Conservation (phyloP, 805 yeast species). For the Wickerhamiella musiphila region DNA sequence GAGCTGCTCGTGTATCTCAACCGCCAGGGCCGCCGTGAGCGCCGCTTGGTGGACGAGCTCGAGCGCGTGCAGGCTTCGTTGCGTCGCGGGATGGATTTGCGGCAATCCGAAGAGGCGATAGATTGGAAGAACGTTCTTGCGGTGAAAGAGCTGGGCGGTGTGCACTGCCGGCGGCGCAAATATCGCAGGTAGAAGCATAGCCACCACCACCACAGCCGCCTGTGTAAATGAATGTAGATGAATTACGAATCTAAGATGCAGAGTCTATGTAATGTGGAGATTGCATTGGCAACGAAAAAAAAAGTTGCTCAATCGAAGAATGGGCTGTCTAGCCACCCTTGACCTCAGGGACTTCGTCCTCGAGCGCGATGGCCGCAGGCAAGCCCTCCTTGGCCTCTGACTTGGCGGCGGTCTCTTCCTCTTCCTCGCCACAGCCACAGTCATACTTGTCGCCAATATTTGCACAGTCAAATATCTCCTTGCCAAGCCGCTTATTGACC, state of each 20-base stretch:
- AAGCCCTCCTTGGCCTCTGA: slow-evolving; percentile 15
- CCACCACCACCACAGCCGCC: too few species aligned
- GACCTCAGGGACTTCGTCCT: neutral
- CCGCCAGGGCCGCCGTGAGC: slow-evolving; percentile 12
- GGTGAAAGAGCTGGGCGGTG: slow-evolving; percentile 2
- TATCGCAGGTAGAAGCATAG: too few species aligned
- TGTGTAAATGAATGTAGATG: too few species aligned
- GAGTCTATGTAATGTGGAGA: too few species aligned
- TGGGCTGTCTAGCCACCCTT: neutral
- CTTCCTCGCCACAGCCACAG: slow-evolving; percentile 85
- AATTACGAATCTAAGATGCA: too few species aligned
- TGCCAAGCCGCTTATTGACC: slow-evolving; percentile 57
- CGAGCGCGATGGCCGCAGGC: too few species aligned
- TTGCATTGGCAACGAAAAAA: too few species aligned
- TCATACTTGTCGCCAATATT: slow-evolving; percentile 78
- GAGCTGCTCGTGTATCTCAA: slow-evolving; percentile 3
- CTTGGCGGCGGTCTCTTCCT: slow-evolving; percentile 29
- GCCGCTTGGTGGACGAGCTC: slow-evolving; percentile 4
- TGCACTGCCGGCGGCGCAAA: slow-evolving; percentile 4
- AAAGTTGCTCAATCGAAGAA: too few species aligned
- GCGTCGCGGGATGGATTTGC: slow-evolving; percentile 2
- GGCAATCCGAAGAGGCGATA: slow-evolving; percentile 1
- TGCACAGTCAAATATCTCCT: slow-evolving; percentile 68
- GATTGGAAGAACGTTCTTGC: slow-evolving; percentile 6
- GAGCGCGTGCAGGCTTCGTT: slow-evolving; percentile 1